phyloP scores from a whole-genome alignment of 1,284 basidiomycete genomes.

The Limonomyces culmigenus region DNA sequence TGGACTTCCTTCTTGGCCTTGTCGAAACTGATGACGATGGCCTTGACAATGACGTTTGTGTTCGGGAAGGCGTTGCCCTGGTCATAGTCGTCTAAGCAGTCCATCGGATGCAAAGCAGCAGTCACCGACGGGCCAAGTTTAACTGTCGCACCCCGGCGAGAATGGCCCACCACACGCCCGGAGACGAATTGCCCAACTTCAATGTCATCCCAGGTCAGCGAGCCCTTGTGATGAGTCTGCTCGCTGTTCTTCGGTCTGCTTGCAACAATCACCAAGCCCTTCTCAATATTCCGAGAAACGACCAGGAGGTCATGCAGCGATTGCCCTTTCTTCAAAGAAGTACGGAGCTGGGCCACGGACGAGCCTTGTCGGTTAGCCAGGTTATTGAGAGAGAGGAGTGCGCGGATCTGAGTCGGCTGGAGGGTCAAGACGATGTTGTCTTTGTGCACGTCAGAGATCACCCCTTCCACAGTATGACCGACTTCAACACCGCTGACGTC shows the following conservation, averaged over 20 bases:
- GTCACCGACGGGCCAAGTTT: constrained; percentile 57
- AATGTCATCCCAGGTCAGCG: constrained; percentile 50
- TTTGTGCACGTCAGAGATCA: constrained; percentile 66
- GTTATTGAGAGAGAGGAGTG: constrained; percentile 74
- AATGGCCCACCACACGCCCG: constrained; percentile 63
- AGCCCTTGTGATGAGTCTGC: constrained; percentile 26
- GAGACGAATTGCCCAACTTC: constrained; percentile 55
- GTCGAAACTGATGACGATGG: constrained; percentile 56
- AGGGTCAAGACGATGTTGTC: constrained; percentile 68
- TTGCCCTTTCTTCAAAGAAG: constrained; percentile 54
- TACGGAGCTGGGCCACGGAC: constrained; percentile 55
- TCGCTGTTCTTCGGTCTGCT: constrained; percentile 42
- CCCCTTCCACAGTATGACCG: constrained; percentile 57
- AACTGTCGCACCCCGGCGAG: constrained; percentile 52
- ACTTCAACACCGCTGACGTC: constrained; percentile 65
- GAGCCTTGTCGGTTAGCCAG: constrained; percentile 69
- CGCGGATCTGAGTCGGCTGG: constrained; percentile 55
- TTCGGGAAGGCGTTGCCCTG: constrained; percentile 39
- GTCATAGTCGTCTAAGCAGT: constrained; percentile 68
- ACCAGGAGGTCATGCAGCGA: constrained; percentile 69
- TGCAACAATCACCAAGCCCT: constrained; percentile 77
- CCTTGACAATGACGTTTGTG: constrained; percentile 52
- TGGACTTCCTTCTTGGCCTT: constrained; percentile 47
- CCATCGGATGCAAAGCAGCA: constrained; percentile 68
- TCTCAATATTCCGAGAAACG: constrained; percentile 80